Evolutionary conservation across 306 rosid species (phyloP), one percentile per base, ranked within the genome.

Genomic region (Cucumis melo): DNA sequence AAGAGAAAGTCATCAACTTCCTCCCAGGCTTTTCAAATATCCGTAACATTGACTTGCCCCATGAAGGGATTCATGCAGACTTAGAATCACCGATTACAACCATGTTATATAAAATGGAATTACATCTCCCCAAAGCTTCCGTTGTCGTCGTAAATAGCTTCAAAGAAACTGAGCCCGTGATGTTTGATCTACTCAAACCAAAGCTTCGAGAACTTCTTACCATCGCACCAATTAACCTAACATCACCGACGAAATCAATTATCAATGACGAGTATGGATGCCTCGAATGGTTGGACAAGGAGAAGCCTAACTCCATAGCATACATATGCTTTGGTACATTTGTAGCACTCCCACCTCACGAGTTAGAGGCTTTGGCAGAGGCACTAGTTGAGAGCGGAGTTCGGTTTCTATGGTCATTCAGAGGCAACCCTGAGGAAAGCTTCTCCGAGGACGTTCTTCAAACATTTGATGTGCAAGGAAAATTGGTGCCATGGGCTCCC

Each of bases 401-500:
- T 21, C 88, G 87, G 1, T 91, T 88, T 57, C 84, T 89, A 41
- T 91, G 95, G 97, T 84, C 95, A 17, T 86, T 79, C n/a, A 83
- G 80, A n/a, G 95, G 89, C 0, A 72, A 80, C 6, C 76, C 62
- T 14, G 75, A 80, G 14, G 73, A 34, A 7, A 12, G 0, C 41
- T 66, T 66, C 29, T 66, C 10, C 20, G 8, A 38, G 73, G 51
- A 39, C 10, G 20, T 42, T 27, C 53, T 42, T 42, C 24, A 66
- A 20, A 19, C 3, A 24, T 13, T 39, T 12, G 44, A 11, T 16
- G 50, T 19, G 36, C 24, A 15, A 24, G 94, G 97, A 8, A 89
- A 84, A 41, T n/a, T 92, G 23, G 89, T 89, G 41, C 55, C 88
- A 1, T 89, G 97, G 97, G 87, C 90, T 3, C 90, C 97, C 0